Conservation (phyloP, 257 asterid species). For the Handroanthus guayacan region DNA sequence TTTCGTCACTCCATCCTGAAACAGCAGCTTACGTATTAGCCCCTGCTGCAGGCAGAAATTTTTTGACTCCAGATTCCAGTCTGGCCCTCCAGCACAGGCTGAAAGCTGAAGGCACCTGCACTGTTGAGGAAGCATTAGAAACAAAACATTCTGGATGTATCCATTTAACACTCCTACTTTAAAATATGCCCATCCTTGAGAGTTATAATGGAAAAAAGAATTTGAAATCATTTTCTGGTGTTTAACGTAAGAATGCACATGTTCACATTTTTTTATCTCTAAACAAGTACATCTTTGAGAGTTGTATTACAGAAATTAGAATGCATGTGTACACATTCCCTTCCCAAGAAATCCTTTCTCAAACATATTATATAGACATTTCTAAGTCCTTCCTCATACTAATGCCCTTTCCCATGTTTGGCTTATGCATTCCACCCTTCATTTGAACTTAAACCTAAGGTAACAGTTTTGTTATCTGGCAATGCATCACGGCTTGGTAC, state of each 20-base stretch:
- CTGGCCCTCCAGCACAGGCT: constrained; percentile 24
- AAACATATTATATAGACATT: constrained; percentile 6
- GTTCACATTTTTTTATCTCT: neutral
- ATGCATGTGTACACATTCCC: neutral
- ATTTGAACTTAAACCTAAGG: constrained; percentile 12
- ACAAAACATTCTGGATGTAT: constrained; percentile 20
- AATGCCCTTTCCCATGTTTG: neutral
- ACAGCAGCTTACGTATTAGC: constrained; percentile 19
- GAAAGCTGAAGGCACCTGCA: constrained; percentile 49
- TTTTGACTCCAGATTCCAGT: constrained; percentile 28
- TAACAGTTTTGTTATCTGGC: neutral
- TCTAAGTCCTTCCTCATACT: constrained; percentile 8
- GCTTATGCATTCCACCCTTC: constrained; percentile 7
- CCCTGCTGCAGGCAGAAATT: constrained; percentile 20
- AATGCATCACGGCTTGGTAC: neutral
- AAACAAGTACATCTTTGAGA: neutral
- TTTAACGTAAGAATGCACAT: neutral
- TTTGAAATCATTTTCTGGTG: constrained; percentile 5
- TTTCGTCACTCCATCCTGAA: constrained; percentile 13
- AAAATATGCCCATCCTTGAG: neutral
- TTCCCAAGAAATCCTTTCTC: neutral
- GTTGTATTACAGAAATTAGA: neutral
- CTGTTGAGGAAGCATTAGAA: constrained; percentile 38
- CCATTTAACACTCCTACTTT: neutral
- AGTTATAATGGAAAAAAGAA: neutral